Evolutionary conservation across 2,329 filamentous ascomycete genomes (phyloP).

Genomic region (Neofusicoccum sp.): DNA sequence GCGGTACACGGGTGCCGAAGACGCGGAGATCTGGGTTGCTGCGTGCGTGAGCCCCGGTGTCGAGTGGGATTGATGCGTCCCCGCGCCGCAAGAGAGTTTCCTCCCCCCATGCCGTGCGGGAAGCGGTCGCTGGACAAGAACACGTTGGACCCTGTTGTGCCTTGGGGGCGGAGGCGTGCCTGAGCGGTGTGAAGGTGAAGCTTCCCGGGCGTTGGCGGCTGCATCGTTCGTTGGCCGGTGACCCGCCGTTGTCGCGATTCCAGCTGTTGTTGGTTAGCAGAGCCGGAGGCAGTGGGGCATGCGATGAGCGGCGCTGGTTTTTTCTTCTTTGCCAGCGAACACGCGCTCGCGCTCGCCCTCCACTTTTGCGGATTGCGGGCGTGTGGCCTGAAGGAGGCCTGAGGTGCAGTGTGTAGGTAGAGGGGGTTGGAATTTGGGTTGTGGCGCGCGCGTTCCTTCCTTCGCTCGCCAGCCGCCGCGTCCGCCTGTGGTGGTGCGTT

Average conservation of each 20-base stretch:
- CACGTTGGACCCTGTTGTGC: not conserved
- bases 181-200: no score
- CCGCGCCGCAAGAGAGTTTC: not conserved
- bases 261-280: constrained; percentile 11
- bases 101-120: not conserved
- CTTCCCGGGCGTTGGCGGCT: constrained; percentile 5
- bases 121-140: not conserved
- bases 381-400: not conserved
- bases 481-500: not conserved
- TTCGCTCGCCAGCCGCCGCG: no score
- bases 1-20: constrained; percentile 6
- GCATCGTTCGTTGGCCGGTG: not conserved
- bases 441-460: not conserved
- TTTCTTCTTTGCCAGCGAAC: not conserved
- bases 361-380: constrained; percentile 1
- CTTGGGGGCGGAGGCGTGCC: not conserved
- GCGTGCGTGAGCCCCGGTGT: not conserved
- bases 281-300: constrained; percentile 4
- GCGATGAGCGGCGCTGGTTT: not conserved
- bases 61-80: not conserved
- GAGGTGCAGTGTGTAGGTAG: not conserved
- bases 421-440: not conserved
- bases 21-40: constrained; percentile 4
- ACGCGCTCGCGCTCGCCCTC: not conserved
- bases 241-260: constrained; percentile 3